Evolutionary conservation across 164 flowering plant genomes (phyloP), one percentile per base, ranked within the genome.

Genomic region (Vitis cinerea): DNA sequence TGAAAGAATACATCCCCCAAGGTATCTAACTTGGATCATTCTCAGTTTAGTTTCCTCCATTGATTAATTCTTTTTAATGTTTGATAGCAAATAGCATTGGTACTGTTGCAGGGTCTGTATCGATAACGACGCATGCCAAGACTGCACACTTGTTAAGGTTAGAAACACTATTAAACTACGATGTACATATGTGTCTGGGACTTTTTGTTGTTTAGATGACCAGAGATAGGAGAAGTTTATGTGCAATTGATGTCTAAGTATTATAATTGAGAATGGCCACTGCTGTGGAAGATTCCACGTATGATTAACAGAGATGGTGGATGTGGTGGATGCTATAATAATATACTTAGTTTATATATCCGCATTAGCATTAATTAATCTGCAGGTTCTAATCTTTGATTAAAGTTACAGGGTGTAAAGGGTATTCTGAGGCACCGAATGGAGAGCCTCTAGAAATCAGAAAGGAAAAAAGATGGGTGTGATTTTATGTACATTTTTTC

Each of bases 101-200:
- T 50, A 57, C 31, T 68, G 60, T 65, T 83, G 78, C 90, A 94
- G 99, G 72, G 90, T 91, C 77, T 82, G 85, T 61, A 73, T 94
- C 19, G 99, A 94, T 68, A 94, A 94, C 58, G 91, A 92, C 55
- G 49, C 93, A 31, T 79, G 79, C 74, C 75, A 72, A 65, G 87
- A 87, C 70, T 88, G 92, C 82, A 94, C 95, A 5, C 89, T 92
- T 71, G 90, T 92, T 61, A 94, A 92, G 99, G 99, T 94, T 68
- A 17, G 83, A 64, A 50, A 11, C 12, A 15, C 6, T 37, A 37
- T 3, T 37, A 37, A 37, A 37, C 44, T 37, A 37, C 44, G 4
- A 37, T 0, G 44, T 37, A 37, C 5, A 37, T 37, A 37, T 3
- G 4, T 37, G 27, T 2, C 27, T 23, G 27, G 27, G 27, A 0